Percentiles rank a stretch among this genome's conserved stretches.
Evolutionary conservation across 2,329 filamentous ascomycete species (phyloP).

Genomic region (Rhinocladiella mackenziei): DNA sequence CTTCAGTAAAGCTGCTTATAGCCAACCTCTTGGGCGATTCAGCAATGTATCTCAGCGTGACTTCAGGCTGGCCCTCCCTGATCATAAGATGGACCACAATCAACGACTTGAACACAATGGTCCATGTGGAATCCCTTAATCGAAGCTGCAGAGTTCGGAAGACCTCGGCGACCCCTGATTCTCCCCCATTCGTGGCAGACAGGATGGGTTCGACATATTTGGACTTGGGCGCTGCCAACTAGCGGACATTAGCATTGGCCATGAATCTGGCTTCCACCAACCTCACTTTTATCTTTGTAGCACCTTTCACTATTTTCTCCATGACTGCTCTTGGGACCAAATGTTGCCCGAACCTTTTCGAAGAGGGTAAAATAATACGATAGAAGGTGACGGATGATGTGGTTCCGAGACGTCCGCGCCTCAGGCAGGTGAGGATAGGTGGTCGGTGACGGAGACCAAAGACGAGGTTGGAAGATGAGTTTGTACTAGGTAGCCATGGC

Average conservation of each 20-base stretch:
- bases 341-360: too few species aligned
- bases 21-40: conserved; percentile 78
- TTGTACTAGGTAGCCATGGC: conserved; percentile 1
- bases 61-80: conserved; percentile 84
- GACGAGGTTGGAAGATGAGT: not conserved
- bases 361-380: too few species aligned
- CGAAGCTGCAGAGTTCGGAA: conserved; percentile 87
- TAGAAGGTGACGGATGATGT: too few species aligned
- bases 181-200: conserved; percentile 87
- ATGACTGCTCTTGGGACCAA: too few species aligned
- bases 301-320: conserved; percentile 98
- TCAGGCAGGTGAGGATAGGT: not conserved
- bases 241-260: conserved; percentile 27
- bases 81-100: conserved; percentile 98
- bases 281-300: conserved; percentile 89
- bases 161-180: conserved; percentile 91
- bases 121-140: conserved; percentile 95
- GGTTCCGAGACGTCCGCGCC: not conserved
- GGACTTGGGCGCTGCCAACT: conserved; percentile 94
- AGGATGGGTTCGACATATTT: conserved; percentile 99
- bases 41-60: conserved; percentile 78
- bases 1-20: conserved; percentile 87
- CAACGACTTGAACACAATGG: conserved; percentile 96
- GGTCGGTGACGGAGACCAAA: not conserved
- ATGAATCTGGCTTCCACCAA: not conserved